Evolutionary conservation across 164 flowering plant genomes (phyloP), one percentile per base, ranked within the genome.

Genomic region (Vitis rotundifolia): DNA sequence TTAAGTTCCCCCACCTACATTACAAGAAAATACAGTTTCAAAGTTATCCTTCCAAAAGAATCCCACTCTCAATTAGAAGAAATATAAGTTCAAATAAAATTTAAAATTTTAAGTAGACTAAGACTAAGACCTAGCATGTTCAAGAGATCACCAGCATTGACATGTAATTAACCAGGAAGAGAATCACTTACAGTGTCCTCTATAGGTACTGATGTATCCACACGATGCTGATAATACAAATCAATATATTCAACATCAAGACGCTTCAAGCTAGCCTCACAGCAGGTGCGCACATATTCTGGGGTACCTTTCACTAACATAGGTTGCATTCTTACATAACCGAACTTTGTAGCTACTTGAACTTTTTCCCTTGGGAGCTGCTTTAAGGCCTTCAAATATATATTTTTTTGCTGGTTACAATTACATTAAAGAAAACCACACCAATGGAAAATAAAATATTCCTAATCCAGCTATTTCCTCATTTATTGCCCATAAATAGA

Each of bases 1-100:
- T 81, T 81, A 16, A 78, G 74, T 59, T 81, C 81, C 37, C 73
- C 79, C 79, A 81, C 75, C 79, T 78, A 68, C 49, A 73, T 18
- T 2, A 10, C 47, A 50, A 13, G 19, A 18, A 59, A 8, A 59
- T 10, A 28, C 13, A 59, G 26, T 22, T 22, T 22, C 26, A 8
- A 51, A 51, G 11, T 51, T 14, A 51, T 51, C 14, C 54, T 51
- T 12, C 54, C 13, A 51, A 15, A 51, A 51, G 26, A 51, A 51
- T 51, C 54, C 11, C 10, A 51, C 13, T 51, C 11, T 51, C 54
- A 51, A 4, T 51, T 4, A 15, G 54, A 11, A 15, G 14, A 11
- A 51, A 51, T 3, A 51, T 9, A 22, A 22, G 13, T 51, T 51
- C 14, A 51, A 12, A 51, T 9, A 51, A 51, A 8, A 11, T 51